phyloP scores from a whole-genome alignment of 2,329 filamentous ascomycete genomes.

The Calonectria pseudoreteaudii region DNA sequence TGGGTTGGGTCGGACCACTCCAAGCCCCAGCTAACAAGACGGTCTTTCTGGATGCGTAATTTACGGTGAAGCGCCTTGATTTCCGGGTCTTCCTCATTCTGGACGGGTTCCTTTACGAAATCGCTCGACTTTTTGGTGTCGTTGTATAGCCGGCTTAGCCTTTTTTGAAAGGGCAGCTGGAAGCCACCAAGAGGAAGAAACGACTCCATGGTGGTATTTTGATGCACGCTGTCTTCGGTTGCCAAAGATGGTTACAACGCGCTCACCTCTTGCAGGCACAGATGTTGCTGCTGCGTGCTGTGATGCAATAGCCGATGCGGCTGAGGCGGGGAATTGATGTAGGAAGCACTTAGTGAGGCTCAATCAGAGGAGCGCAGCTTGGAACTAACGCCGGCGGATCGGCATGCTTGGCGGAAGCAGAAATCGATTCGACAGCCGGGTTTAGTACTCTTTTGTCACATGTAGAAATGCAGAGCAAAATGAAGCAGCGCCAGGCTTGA shows the following conservation, averaged over 20 bases:
- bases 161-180: conserved; percentile 69
- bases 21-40: conserved; percentile 82
- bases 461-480: conserved; percentile 15
- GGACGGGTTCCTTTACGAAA: conserved; percentile 75
- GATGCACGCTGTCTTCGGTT: not conserved
- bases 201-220: conserved; percentile 57
- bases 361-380: conserved; percentile 9
- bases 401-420: conserved; percentile 16
- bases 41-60: conserved; percentile 83
- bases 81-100: conserved; percentile 74
- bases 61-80: conserved; percentile 80
- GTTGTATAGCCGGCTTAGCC: conserved; percentile 79
- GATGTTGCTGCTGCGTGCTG: conserved; percentile 18
- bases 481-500: not conserved
- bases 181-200: conserved; percentile 64
- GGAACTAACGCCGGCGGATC: conserved; percentile 21
- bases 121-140: conserved; percentile 84
- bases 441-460: conserved; percentile 20
- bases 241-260: not conserved
- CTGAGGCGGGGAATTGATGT: conserved; percentile 17
- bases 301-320: conserved; percentile 21
- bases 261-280: not conserved
- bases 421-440: not conserved
- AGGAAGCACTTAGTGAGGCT: conserved; percentile 15
- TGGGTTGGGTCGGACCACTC: conserved; percentile 82